Evolutionary conservation across 331 rosid species (phyloP), one percentile per base, ranked within the genome.

Genomic region (Dryas integrifolia): DNA sequence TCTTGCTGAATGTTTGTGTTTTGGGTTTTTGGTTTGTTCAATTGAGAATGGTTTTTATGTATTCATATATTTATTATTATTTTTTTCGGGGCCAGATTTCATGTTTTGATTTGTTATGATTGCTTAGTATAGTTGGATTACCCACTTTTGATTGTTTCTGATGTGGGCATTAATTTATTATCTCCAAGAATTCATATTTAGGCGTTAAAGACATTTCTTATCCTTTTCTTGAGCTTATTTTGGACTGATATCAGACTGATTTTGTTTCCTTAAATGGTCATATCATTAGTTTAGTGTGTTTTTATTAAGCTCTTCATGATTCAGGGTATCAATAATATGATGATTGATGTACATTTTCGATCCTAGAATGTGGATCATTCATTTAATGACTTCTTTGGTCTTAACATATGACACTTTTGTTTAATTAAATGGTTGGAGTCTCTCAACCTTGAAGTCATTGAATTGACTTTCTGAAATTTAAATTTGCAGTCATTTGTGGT

Each of bases 51-150:
- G 51, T 12, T 13, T 58, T 18, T 40, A n/a, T 73, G 58, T 55
- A 16, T 46, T 55, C 5, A 49, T 67, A 7, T 5, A 1, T 60
- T 72, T 65, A 12, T 5, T 48, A 39, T 51, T 11, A 53, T 18
- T 49, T 38, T 46, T 59, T 47, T 70, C 10, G 15, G 64, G 52
- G 52, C 44, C 74, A 59, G 80, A 82, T 78, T 78, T 72, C 40
- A 7, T 53, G 56, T 55, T 53, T 58, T 41, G 44, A 35, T 67
- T 66, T 49, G 56, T 24, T 62, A 68, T 60, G 64, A 10, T 72
- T 73, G 70, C 68, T 55, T 61, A 1, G 21, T 46, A 9, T 53
- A 12, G 71, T 7, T 40, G 74, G 79, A 68, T 73, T 77, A 50
- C 44, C 51, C 1, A 35, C 55, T 73, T 61, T 58, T 60, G 79